Base-by-base conservation (phyloP, 108 stramenopile genomes). In the Cylindrotheca fusiformis region DNA sequence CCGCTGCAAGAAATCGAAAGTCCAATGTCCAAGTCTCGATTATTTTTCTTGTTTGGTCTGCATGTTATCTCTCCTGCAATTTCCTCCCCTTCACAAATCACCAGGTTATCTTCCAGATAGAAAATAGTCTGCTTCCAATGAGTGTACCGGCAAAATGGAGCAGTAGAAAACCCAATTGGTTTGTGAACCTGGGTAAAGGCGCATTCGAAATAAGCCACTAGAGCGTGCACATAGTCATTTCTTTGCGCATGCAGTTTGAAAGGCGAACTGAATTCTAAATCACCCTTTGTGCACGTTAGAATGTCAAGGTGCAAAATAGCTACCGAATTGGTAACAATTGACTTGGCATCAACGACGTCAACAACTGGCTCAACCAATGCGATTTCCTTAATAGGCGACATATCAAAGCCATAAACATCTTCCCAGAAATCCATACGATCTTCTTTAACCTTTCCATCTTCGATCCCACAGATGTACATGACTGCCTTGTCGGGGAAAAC, bases 91-190 rank as follows among this genome's bases (percentile, higher is more conserved):
- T 83, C 80, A 44, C 80, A 86, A 53, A 90, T 63, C 2, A 74
- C 74, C 23, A 93, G 25, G 12, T 62, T 58, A 24, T 90, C 80
- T 33, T 60, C 79, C 33, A 89, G 45, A 50, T 90, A 93, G 61
- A 93, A 90, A 29, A 93, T 83, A 0, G 91, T 93, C 67, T 98
- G 97, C 71, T 99, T 99, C 98, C 98, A 99, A 75, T 99, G 98
- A 8, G 98, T 99, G 80, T 96, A 96, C 23, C 81, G 75, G 24
- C 88, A 86, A 67, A 86, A 87, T 4, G 98, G 96, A 1, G 94
- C 86, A 14, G 98, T 99, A 19, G 90, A 89, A 63, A 97, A 97
- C 4, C 84, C 89, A n/a, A 99, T 76, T 3, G 98, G 98, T 75
- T 96, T 96, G 61, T 93, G 95, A 31, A 95, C 69, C 45, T 87